These are phyloP conservation scores for Fusarium sp. DNA, from an alignment of 2,329 filamentous ascomycete genomes.

Conservation along the genomic window DNA sequence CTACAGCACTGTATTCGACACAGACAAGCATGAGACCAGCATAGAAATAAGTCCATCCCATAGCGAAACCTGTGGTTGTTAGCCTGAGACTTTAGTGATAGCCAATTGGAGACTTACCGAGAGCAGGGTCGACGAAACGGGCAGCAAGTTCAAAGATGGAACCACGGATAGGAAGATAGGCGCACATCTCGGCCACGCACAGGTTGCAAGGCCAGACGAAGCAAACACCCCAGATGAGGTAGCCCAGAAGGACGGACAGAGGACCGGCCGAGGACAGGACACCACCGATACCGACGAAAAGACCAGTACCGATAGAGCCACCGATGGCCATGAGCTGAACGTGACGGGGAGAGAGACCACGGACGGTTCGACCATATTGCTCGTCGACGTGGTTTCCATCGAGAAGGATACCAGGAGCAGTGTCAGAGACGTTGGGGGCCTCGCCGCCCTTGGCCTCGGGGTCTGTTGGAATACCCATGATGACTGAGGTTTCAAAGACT, in stretches of 20 bases:
- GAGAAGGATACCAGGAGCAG: constrained; percentile 41
- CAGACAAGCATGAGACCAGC: constrained; percentile 56
- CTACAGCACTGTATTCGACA: constrained; percentile 55
- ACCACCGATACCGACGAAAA: constrained; percentile 56
- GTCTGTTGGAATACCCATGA: constrained; percentile 41
- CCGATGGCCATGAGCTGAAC: constrained; percentile 60
- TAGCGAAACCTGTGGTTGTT: constrained; percentile 54
- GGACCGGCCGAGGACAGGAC: constrained; percentile 54
- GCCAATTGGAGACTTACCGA: constrained; percentile 47
- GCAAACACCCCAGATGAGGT: constrained; percentile 54
- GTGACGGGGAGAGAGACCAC: constrained; percentile 51
- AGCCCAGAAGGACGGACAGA: constrained; percentile 55
- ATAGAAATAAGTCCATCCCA: constrained; percentile 62
- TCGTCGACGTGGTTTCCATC: constrained; percentile 39
- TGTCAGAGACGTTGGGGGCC: constrained; percentile 40
- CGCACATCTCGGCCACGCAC: constrained; percentile 64
- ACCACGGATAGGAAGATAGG: constrained; percentile 62
- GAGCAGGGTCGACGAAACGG: constrained; percentile 63
- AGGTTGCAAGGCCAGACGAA: constrained; percentile 57
- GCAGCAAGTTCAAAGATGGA: constrained; percentile 63
- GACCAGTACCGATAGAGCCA: constrained; percentile 56
- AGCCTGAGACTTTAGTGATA: neutral
- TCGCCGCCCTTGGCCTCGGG: constrained; percentile 40
- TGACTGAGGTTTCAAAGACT: constrained; percentile 8
- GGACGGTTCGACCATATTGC: constrained; percentile 47